Base-by-base conservation (phyloP, 2,329 filamentous ascomycete genomes). In the Colletotrichum eremochloae region DNA sequence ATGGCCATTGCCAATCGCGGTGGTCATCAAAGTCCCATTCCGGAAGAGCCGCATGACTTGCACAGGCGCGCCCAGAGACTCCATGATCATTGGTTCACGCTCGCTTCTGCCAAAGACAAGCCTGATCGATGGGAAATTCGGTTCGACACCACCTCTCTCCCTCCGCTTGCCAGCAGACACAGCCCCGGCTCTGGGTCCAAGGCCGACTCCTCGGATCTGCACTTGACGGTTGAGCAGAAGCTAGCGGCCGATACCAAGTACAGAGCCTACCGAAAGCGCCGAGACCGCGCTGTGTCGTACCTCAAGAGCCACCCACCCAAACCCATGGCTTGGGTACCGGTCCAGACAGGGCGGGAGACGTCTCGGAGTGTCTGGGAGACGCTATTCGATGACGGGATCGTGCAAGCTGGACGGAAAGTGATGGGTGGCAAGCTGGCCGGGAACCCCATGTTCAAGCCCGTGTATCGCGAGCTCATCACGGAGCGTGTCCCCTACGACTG, bases 401-500 rank as follows among this genome's bases (percentile, higher is more conserved):
- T 61, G 15, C 46, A 56, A 20, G 53, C 67, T 3, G 66, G 70
- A n/a, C 66, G 66, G 5, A 72, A 62, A 11, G 61, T 70, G 15
- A 4, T 65, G 14, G 70, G 60, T 0, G 36, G 52, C 38, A 62
- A 65, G 53, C 46, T 72, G 53, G 48, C 55, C 24, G 42, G 11
- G 6, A 72, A 72, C 33, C 60, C 70, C 4, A 24, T 60, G 48
- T 65, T 72, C 60, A 72, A 72, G 55, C 70, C 70, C 14, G 24
- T 72, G 24, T 72, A 72, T 24, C 70, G 70, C 11, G 66, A 72
- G n/a, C 66, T 72, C 40, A n/a, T 61, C 48, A 72, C 70, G 11
- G 70, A 72, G 48, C 70, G 55, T 5, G 12, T 72, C 14, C 70
- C 70, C 2, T 72, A 72, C 9, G 66, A 64, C 46, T 72, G 70